Conservation (phyloP, 2,329 filamentous ascomycete genomes). For the Cytospora paraplurivora region DNA sequence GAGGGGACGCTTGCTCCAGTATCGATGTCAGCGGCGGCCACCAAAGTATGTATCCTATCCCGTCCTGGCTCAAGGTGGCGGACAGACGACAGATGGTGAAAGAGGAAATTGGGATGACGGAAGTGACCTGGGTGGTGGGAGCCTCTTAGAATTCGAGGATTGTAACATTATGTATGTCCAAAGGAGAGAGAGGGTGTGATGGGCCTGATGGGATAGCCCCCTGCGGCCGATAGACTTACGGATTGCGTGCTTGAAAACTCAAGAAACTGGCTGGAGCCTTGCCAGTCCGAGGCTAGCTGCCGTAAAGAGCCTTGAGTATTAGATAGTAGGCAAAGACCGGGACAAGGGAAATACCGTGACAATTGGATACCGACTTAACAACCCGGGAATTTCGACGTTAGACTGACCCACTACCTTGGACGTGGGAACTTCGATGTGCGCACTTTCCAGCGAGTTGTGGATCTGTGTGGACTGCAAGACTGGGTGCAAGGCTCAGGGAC, state of each 20-base stretch:
- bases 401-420: conserved; percentile 1
- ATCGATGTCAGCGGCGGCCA: conserved; percentile 8
- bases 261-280: conserved; percentile 3
- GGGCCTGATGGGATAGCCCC: conserved; percentile 23
- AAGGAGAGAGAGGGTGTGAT: conserved; percentile 24
- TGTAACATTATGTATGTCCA: conserved; percentile 25
- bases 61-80: conserved; percentile 10
- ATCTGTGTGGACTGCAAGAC: conserved; percentile 15
- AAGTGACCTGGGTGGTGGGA: conserved; percentile 19
- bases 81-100: conserved; percentile 16
- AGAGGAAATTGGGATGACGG: conserved; percentile 14
- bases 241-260: conserved; percentile 34
- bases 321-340: conserved; percentile 4
- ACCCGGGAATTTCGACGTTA: background rate
- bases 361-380: background rate
- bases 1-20: background rate
- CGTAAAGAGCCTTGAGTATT: background rate
- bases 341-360: background rate
- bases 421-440: conserved; percentile 2
- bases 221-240: conserved; percentile 23
- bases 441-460: conserved; percentile 16
- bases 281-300: conserved; percentile 29
- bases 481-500: conserved; percentile 13
- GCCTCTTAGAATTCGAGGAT: conserved; percentile 22
- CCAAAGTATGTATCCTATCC: conserved; percentile 10